Evolutionary conservation across 805 yeast species (phyloP).

Genomic region (Wickerhamia fluorescens): DNA sequence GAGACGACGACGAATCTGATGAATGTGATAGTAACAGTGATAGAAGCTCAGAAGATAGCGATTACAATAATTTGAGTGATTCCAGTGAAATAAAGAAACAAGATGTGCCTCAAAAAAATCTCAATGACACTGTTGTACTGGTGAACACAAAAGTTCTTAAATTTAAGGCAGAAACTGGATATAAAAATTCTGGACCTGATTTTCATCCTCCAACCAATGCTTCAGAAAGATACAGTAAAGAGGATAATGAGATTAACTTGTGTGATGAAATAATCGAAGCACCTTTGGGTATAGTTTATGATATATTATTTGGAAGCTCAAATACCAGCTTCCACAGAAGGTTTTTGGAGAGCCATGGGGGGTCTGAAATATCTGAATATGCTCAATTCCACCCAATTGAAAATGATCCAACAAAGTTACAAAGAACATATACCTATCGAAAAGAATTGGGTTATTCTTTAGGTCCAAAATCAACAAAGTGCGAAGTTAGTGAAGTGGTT

Average conservation of each 20-base stretch:
- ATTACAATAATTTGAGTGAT: background rate
- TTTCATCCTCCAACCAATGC: slow-evolving; percentile 42
- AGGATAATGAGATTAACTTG: slow-evolving; percentile 47
- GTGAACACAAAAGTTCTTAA: slow-evolving; percentile 8
- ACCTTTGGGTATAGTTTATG: slow-evolving; percentile 57
- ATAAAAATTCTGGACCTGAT: slow-evolving; percentile 29
- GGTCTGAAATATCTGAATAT: slow-evolving; percentile 46
- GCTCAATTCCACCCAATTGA: slow-evolving; percentile 29
- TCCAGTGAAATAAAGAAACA: too few species aligned
- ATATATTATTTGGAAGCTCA: slow-evolving; percentile 58
- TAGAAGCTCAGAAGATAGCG: slow-evolving; percentile 12
- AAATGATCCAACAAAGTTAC: slow-evolving; percentile 27
- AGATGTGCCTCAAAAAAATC: slow-evolving; percentile 1
- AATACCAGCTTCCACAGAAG: slow-evolving; percentile 31
- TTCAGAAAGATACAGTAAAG: slow-evolving; percentile 26
- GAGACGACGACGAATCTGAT: slow-evolving; percentile 11
- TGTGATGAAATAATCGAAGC: slow-evolving; percentile 48
- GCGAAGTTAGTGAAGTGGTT: slow-evolving; percentile 55
- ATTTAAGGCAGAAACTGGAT: slow-evolving; percentile 11
- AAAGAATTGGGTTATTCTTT: slow-evolving; percentile 63
- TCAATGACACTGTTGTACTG: too few species aligned
- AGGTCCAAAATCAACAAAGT: slow-evolving; percentile 71
- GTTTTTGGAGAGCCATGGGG: slow-evolving; percentile 54
- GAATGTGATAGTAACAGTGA: slow-evolving; percentile 6
- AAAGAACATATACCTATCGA: slow-evolving; percentile 48